A percentile compares a stretch with the other conserved stretches of the same genome.
Conservation (phyloP, 305 asterid species). For the Euphrasia arctica region DNA sequence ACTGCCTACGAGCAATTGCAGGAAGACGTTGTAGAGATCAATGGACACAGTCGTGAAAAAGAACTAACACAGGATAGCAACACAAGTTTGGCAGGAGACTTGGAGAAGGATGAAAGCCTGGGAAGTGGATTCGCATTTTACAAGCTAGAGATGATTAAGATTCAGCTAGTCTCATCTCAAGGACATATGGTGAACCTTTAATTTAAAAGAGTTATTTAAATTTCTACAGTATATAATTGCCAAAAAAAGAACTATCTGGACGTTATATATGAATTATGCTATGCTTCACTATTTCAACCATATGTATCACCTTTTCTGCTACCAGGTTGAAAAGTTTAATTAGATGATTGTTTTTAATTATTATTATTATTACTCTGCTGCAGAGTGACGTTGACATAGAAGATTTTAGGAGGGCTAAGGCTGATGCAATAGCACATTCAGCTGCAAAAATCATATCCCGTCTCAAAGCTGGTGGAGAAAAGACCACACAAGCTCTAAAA, state of each 20-base stretch:
- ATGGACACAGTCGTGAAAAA: constrained; percentile 58
- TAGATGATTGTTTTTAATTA: constrained; percentile 22
- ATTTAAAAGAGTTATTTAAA: not conserved
- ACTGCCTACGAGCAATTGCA: constrained; percentile 40
- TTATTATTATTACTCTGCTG: constrained; percentile 22
- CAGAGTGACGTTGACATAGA: constrained; percentile 79
- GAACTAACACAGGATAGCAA: constrained; percentile 44
- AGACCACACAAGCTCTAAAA: constrained; percentile 82
- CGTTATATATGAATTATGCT: not conserved
- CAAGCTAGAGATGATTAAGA: constrained; percentile 82
- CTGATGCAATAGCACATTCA: constrained; percentile 95
- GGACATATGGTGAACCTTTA: constrained; percentile 55
- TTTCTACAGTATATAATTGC: not conserved
- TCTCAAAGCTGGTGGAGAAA: constrained; percentile 87
- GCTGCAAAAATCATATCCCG: constrained; percentile 81
- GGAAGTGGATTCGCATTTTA: constrained; percentile 86
- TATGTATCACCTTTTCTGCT: constrained; percentile 17
- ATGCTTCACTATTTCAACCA: constrained; percentile 12
- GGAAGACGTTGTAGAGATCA: constrained; percentile 45
- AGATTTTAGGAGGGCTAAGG: constrained; percentile 78
- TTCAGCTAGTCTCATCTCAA: constrained; percentile 71
- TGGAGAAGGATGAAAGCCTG: constrained; percentile 62
- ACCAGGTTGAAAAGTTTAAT: constrained; percentile 17
- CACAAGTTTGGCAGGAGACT: constrained; percentile 58
- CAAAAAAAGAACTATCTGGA: constrained; percentile 3